Percentiles rank a stretch among this genome's conserved stretches.
Evolutionary conservation across 1,284 basidiomycete species (phyloP).

Genomic region (Cutaneotrichosporon sp.): DNA sequence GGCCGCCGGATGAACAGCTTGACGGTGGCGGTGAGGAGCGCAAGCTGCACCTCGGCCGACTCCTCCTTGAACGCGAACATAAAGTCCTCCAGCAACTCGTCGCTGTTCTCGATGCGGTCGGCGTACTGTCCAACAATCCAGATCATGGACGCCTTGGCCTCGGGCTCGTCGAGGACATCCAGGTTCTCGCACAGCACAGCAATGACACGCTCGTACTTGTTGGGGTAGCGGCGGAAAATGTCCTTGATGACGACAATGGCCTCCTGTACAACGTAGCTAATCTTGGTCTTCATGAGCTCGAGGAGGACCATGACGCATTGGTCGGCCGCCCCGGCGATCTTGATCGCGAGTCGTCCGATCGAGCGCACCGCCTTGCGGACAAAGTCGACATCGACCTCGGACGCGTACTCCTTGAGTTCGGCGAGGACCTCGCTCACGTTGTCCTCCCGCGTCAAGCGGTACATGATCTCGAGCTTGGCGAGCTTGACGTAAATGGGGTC

Average conservation of each 20-base stretch:
- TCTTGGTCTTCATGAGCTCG: slow-evolving; percentile 83
- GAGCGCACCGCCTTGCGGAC: slow-evolving; percentile 90
- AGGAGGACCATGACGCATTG: slow-evolving; percentile 90
- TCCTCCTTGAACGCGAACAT: slow-evolving; percentile 91
- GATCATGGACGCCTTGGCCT: slow-evolving; percentile 94
- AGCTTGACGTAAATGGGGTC: slow-evolving; percentile 98
- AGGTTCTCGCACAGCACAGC: slow-evolving; percentile 90
- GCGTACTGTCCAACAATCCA: slow-evolving; percentile 99
- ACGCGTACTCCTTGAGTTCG: slow-evolving; percentile 96
- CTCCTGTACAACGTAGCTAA: slow-evolving; percentile 97
- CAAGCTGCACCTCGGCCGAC: slow-evolving; percentile 87
- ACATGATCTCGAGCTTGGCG: slow-evolving; percentile 98
- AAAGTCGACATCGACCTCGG: slow-evolving; percentile 98
- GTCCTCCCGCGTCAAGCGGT: slow-evolving; percentile 80
- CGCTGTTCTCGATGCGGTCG: slow-evolving; percentile 92
- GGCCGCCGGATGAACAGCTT: slow-evolving; percentile 95
- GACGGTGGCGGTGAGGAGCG: slow-evolving; percentile 91
- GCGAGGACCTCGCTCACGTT: slow-evolving; percentile 92
- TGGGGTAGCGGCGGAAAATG: slow-evolving; percentile 97
- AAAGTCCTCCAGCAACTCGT: slow-evolving; percentile 83
- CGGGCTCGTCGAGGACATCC: slow-evolving; percentile 94
- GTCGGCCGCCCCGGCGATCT: slow-evolving; percentile 87
- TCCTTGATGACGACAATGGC: slow-evolving; percentile 99
- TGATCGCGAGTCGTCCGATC: slow-evolving; percentile 93
- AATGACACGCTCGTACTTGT: slow-evolving; percentile 93